These are phyloP conservation scores for Echeveria elegans DNA, from an alignment of 164 flowering plant species.

Conservation along the genomic window DNA sequence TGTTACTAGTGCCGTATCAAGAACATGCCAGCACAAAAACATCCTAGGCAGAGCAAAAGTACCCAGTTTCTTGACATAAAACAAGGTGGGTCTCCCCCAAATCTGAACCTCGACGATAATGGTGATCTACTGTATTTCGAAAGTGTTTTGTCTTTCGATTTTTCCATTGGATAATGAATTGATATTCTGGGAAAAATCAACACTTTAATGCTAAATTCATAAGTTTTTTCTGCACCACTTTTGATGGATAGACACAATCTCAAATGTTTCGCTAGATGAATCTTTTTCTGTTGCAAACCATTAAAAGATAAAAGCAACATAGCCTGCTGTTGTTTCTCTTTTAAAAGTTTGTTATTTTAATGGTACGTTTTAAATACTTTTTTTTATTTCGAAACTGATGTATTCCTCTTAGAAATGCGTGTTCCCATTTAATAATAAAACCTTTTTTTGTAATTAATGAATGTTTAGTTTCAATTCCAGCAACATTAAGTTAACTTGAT, in stretches of 20 bases:
- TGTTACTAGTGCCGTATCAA: conserved; percentile 1
- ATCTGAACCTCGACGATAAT: background rate
- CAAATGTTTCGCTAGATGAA: background rate
- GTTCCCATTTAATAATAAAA: too few species aligned
- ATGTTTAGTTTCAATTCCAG: too few species aligned
- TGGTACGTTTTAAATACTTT: too few species aligned
- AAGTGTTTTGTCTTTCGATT: background rate
- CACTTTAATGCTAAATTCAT: background rate
- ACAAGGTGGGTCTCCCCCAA: background rate
- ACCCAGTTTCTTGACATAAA: conserved; percentile 3
- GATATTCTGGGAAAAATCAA: background rate
- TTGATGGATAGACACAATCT: background rate
- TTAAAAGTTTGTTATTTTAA: too few species aligned
- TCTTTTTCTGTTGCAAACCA: background rate
- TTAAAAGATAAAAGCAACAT: background rate
- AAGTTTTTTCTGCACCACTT: background rate
- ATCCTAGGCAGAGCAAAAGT: conserved; percentile 8
- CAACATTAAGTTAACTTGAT: too few species aligned
- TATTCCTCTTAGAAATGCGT: too few species aligned
- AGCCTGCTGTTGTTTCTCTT: too few species aligned
- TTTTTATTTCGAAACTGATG: too few species aligned
- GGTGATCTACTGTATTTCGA: background rate
- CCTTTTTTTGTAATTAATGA: too few species aligned
- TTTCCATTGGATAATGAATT: background rate
- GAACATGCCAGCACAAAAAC: conserved; percentile 11